Evolutionary conservation across 768 basidiomycete species (phyloP).

Genomic region (Dioszegia aurantiaca): DNA sequence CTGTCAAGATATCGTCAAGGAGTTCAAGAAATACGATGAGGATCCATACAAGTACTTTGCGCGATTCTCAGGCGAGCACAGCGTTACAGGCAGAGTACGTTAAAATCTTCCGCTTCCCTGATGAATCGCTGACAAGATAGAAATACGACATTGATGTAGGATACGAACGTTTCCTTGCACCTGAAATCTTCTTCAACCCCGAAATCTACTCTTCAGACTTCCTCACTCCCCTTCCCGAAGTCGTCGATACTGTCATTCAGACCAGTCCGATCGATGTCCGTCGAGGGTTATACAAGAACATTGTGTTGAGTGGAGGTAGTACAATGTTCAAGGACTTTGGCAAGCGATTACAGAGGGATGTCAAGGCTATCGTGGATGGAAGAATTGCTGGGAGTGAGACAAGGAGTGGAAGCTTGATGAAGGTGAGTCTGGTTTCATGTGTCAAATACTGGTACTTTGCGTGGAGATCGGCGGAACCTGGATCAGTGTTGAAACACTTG

Average conservation of each 20-base stretch:
- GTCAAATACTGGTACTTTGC: background rate
- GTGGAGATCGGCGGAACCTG: too few species aligned
- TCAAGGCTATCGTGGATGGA: constrained; percentile 89
- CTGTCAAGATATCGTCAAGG: constrained; percentile 97
- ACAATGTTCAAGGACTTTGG: constrained; percentile 99
- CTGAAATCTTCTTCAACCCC: constrained; percentile 99
- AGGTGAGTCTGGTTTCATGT: constrained; percentile 57
- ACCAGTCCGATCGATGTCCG: constrained; percentile 95
- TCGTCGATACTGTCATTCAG: constrained; percentile 94
- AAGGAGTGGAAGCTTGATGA: constrained; percentile 70
- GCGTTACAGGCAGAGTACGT: constrained; percentile 81
- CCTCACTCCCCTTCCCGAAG: constrained; percentile 89
- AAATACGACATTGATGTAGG: constrained; percentile 94
- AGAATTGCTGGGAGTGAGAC: constrained; percentile 73
- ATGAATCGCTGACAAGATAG: constrained; percentile 54
- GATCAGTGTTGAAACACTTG: too few species aligned
- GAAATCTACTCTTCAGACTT: constrained; percentile 98
- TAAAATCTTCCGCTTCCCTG: background rate
- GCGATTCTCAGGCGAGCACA: constrained; percentile 87
- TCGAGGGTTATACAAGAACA: constrained; percentile 97
- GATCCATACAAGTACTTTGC: constrained; percentile 95
- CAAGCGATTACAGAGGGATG: constrained; percentile 89
- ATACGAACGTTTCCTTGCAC: constrained; percentile 97
- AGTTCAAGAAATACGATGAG: constrained; percentile 95
- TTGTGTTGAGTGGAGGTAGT: constrained; percentile 92